Conservation (phyloP, 2,329 filamentous ascomycete species). For the Phialophora chinensis region DNA sequence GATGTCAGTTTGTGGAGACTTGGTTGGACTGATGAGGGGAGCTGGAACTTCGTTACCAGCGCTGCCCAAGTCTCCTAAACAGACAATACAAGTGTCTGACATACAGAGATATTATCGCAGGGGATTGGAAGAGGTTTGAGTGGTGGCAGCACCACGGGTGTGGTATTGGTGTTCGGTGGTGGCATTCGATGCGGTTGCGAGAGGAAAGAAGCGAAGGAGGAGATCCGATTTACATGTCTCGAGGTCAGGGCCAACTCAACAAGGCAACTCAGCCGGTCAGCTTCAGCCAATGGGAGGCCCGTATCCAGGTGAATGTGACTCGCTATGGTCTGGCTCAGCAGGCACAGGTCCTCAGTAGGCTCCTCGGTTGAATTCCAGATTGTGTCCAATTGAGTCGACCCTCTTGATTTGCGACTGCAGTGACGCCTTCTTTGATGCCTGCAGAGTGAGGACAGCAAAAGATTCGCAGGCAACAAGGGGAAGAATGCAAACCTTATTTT, state of each 20-base stretch:
- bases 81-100: constrained; percentile 74
- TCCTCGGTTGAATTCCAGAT: constrained; percentile 15
- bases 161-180: constrained; percentile 20
- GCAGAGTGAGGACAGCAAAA: constrained; percentile 10
- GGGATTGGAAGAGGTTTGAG: constrained; percentile 35
- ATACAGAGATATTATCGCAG: constrained; percentile 45
- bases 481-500: constrained; percentile 13
- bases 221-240: constrained; percentile 18
- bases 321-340: constrained; percentile 16
- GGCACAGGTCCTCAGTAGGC: constrained; percentile 10
- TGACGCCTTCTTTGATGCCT: constrained; percentile 18
- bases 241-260: constrained; percentile 19
- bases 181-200: constrained; percentile 29
- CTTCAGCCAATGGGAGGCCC: constrained; percentile 4
- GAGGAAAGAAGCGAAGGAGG: constrained; percentile 32
- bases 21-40: constrained; percentile 51
- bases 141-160: constrained; percentile 29
- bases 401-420: constrained; percentile 14
- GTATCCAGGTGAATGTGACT: constrained; percentile 10
- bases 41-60: constrained; percentile 58
- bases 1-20: constrained; percentile 41
- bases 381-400: constrained; percentile 8
- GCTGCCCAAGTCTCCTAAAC: constrained; percentile 71
- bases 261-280: constrained; percentile 17
- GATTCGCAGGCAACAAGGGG: constrained; percentile 5